Evolutionary conservation across 768 basidiomycete species (phyloP), one percentile per base, ranked within the genome.

Genomic region (Boletus speciosus): DNA sequence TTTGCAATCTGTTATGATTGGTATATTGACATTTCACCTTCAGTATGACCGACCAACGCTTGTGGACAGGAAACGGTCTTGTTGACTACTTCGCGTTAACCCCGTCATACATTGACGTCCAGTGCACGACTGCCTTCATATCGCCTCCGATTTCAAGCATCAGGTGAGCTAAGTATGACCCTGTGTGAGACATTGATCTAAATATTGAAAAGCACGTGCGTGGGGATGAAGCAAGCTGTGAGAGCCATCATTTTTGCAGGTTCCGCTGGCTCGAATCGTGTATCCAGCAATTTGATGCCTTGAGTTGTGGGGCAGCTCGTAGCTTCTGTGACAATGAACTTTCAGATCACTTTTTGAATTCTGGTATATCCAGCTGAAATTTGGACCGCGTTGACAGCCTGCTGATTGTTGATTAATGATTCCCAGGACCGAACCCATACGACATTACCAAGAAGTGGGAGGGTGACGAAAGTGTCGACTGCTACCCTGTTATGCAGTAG

Each of bases 261-360:
- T 16, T 27, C 21, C 43, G 56, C 61, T 14, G 5, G 27, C 35
- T 76, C 19, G 70, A 75, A 29, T 74, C 74, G 27, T 93, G 90
- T 56, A 74, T 90, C 39, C 76, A 86, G 46, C 71, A 71, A 7
- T 86, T 84, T 57, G 90, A 93, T 63, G 65, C 74, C 11, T 81
- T 86, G 52, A 76, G 79, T 55, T 93, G 90, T 63, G 68, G 73
- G 8, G 87, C 82, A 11, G 87, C 90, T 4, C 73, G 79, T 44
- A 65, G 55, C 35, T 90, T 90, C 65, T 93, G 90, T 66, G 72
- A 79, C 42, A 66, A 58, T 9, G 74, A 82, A 57, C 47, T 75
- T 12, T 6, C 10, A 0, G 55, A 12, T 0, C 68, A 66, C 1
- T 73, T 68, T 57, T 8, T 21, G 4, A 66, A 51, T 61, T 21